Evolutionary conservation across 106 monocot genomes (phyloP).

Genomic region (Phalaenopsis aphrodite): DNA sequence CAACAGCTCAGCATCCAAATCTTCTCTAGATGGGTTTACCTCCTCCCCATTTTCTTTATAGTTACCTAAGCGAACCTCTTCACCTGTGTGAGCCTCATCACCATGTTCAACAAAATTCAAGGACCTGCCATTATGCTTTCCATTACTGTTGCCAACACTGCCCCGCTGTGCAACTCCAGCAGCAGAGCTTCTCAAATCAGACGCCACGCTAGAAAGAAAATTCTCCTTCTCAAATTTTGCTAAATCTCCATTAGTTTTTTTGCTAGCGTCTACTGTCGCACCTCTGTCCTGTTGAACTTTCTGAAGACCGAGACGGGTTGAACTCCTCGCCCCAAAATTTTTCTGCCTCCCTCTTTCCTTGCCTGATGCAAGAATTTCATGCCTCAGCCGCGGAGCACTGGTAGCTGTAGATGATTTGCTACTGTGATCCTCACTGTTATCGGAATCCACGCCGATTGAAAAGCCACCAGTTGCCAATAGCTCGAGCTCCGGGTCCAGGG

Average conservation of each 20-base stretch:
- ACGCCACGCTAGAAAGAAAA: constrained; percentile 62
- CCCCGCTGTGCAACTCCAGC: constrained; percentile 18
- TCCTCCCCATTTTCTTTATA: constrained; percentile 38
- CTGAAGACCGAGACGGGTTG: constrained; percentile 18
- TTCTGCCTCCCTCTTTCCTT: constrained; percentile 26
- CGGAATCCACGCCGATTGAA: constrained; percentile 57
- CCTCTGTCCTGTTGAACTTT: constrained; percentile 33
- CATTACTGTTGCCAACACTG: constrained; percentile 26
- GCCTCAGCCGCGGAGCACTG: constrained; percentile 32
- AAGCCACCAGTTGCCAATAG: constrained; percentile 25
- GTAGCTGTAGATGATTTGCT: constrained; percentile 32
- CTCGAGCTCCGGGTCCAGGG: constrained; percentile 37
- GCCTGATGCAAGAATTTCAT: constrained; percentile 25
- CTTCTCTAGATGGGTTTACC: constrained; percentile 16
- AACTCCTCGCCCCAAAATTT: constrained; percentile 26
- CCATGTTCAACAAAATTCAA: constrained; percentile 29
- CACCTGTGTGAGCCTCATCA: constrained; percentile 40
- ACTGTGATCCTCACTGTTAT: constrained; percentile 75
- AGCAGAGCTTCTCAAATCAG: constrained; percentile 41
- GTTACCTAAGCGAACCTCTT: constrained; percentile 26
- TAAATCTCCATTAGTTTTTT: constrained; percentile 28
- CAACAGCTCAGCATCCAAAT: constrained; percentile 14
- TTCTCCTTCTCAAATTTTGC: constrained; percentile 39
- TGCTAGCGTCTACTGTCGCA: constrained; percentile 19
- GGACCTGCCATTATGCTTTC: constrained; percentile 22